Percentiles rank a stretch among this genome's conserved stretches.
Evolutionary conservation across 2,329 filamentous ascomycete species (phyloP).

Genomic region (Beauveria australis): DNA sequence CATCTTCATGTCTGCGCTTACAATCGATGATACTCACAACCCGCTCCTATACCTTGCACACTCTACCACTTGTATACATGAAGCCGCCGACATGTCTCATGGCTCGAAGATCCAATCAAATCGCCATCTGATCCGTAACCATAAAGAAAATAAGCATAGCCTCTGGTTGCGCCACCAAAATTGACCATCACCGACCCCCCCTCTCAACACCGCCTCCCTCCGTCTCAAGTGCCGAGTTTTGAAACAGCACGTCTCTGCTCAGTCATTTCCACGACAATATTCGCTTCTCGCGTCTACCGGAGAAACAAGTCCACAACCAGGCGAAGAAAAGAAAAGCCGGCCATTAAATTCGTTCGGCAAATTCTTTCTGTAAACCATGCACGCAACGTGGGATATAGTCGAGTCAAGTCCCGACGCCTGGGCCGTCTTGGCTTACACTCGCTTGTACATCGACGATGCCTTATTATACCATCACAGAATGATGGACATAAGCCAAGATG

Average conservation of each 20-base stretch:
- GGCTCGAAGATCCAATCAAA: no score
- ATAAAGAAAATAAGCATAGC: neutral
- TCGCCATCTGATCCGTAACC: neutral
- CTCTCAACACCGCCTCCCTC: neutral
- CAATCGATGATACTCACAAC: no score
- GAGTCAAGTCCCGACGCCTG: neutral
- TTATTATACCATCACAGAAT: no score
- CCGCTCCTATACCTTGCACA: no score
- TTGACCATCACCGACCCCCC: neutral
- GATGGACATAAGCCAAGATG: no score
- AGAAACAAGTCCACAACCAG: no score
- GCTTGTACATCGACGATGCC: neutral
- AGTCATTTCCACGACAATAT: neutral
- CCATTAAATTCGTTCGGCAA: neutral
- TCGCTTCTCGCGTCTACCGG: neutral
- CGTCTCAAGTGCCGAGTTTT: neutral
- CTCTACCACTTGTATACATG: neutral
- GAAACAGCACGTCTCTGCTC: neutral
- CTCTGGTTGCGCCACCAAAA: neutral
- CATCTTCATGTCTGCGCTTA: no score
- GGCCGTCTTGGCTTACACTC: neutral
- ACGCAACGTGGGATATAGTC: neutral
- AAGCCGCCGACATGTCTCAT: neutral
- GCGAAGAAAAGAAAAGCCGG: neutral
- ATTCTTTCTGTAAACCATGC: neutral